Base-by-base conservation (phyloP, 139 green algal species). In the Micromonas commoda region DNA sequence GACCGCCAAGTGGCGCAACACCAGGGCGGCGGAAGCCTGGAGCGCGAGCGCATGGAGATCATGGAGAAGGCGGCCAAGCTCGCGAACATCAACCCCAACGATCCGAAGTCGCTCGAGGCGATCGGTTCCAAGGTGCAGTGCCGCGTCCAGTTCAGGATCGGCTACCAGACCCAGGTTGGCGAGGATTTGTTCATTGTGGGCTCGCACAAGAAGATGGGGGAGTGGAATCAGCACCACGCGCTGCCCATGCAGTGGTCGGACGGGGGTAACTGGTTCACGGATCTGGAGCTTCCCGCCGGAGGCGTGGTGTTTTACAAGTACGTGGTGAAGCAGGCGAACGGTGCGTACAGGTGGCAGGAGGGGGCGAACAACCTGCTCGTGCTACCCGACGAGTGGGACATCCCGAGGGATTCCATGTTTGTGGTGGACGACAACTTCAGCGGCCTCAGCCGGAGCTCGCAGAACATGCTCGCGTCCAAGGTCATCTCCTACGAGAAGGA, bases 301-400 rank as follows among this genome's bases (percentile, higher is more conserved):
- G 77, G 39, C 1, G 38, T 76, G 28, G 68, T 77, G 28, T 81
- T 81, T 37, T 81, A 81, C 66, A 81, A 81, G 52, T 81, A 81
- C 39, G 39, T 75, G 32, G 34, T 81, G 32, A 9, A 16, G 45
- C 23, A 77, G 13, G 52, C 26, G 31, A 35, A 63, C 3, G 63
- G 77, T 9, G 6, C 2, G 26, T 29, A 70, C 28, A 57, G 26
- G 77, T 81, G 77, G 77, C 77, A 81, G 52, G 57, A 81, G 20
- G 77, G 77, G 6, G 51, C n/a, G n/a, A 81, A 81, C 66, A 45
- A 54, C 38, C 33, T 81, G 65, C 66, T 81, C 19, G 69, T 70
- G 3, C 26, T 81, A 0, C 77, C 77, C 23, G 77, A 81, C 21
- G 33, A 39, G 2, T 63, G 29, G 26, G 63, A 81, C 26, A 45